Percentiles rank a stretch among this genome's conserved stretches.
These are phyloP conservation scores for Cynanchum wilfordii DNA, from an alignment of 257 asterid species.

Conservation along the genomic window DNA sequence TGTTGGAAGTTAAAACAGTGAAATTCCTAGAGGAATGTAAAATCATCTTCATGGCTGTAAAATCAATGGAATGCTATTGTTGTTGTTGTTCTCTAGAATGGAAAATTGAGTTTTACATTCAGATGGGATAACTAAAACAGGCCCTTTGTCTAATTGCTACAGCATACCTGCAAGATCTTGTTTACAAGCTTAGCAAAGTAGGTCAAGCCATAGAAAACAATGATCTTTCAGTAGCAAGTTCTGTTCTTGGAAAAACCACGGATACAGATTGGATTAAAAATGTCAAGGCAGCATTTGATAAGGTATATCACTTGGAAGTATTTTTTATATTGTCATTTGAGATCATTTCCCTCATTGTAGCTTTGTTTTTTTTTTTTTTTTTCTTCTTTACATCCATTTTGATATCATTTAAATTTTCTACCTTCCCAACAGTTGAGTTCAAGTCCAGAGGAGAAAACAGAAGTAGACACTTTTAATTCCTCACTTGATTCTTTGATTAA, in stretches of 20 bases:
- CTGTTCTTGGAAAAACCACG: slow-evolving; percentile 63
- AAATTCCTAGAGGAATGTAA: no score
- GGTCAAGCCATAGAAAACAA: slow-evolving; percentile 84
- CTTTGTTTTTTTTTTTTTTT: neutral
- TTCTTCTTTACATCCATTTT: neutral
- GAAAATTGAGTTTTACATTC: neutral
- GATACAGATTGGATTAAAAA: slow-evolving; percentile 74
- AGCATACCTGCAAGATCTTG: slow-evolving; percentile 87
- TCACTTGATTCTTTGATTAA: slow-evolving; percentile 62
- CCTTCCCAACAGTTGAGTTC: slow-evolving; percentile 58
- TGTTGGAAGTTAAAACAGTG: neutral
- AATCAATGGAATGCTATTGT: neutral
- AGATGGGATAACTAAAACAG: neutral
- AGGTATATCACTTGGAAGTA: slow-evolving; percentile 34
- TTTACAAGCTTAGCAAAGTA: slow-evolving; percentile 71
- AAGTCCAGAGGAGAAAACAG: slow-evolving; percentile 74
- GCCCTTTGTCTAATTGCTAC: slow-evolving; percentile 21
- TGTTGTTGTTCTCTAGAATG: neutral
- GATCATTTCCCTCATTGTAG: neutral
- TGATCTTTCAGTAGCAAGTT: slow-evolving; percentile 61
- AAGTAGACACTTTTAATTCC: slow-evolving; percentile 57
- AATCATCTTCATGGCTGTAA: neutral
- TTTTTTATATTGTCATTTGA: neutral
- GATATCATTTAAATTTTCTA: neutral
- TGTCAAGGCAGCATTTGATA: slow-evolving; percentile 63